Evolutionary conservation across 768 basidiomycete genomes (phyloP), one percentile per base, ranked within the genome.

Genomic region (Kwoniella dejecticola): DNA sequence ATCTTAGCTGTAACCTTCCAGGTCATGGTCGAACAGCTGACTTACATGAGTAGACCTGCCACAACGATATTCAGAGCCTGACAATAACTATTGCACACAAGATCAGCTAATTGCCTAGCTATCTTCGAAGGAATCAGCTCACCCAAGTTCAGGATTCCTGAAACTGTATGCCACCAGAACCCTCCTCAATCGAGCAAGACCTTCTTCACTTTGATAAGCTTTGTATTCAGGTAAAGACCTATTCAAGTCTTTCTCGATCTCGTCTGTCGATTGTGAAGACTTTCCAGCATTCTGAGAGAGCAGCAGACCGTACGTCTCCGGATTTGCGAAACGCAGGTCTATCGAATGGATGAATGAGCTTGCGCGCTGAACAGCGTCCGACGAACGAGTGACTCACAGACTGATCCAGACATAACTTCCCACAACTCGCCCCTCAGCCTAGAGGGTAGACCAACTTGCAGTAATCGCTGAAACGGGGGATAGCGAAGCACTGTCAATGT

Each of bases 61-160:
- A 90, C 90, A n/a, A 75, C 73, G 49, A 99, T 95, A 76, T 99
- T 99, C 91, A 99, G 92, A 5, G 95, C 96, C 88, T 98, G 94
- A 77, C 93, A 95, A 78, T 94, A 94, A n/a, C 91, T 92, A 89
- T 24, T 45, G 36, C 7, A 15, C 1, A 26, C 10, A n/a, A 8
- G 45, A 24, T 60, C 45, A 53, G 50, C 42, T 54, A 36, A 10
- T 40, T 11, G 0, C 0, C 7, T 42, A 1, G 41, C 33, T n/a
- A 36, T 36, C 33, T 15, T 38, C 12, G 23, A 3, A 29, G 36
- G 6, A 26, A n/a, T n/a, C 41, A 49, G 24, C 57, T 49, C 38
- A 77, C 64, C 72, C 80, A 57, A 77, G 59, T 68, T 79, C 70
- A 0, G 94, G 93, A 72, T 96, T 97, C 80, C 88, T 88, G 80